These are phyloP conservation scores for Orobanche coerulescens DNA, from an alignment of 257 asterid species.

Conservation along the genomic window DNA sequence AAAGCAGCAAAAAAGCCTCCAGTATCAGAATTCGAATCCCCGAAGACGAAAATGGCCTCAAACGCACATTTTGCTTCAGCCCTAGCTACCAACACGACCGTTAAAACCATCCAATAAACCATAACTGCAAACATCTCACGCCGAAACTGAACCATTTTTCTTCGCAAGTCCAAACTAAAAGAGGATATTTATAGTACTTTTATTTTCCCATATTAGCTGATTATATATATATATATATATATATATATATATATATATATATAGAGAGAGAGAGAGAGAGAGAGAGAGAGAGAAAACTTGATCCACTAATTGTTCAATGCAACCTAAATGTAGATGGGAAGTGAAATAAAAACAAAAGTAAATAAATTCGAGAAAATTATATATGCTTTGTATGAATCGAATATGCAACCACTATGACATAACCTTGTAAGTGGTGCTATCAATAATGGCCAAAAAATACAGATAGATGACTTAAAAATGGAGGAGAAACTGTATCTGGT, in stretches of 20 bases:
- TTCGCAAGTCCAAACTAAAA: not conserved
- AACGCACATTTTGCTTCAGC: constrained; percentile 10
- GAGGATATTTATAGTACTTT: not conserved
- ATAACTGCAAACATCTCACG: not conserved
- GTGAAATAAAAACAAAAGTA: too few relatives aligned
- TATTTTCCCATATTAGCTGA: too few relatives aligned
- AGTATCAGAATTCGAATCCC: constrained; percentile 24
- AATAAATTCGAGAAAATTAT: not conserved
- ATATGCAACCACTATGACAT: constrained; percentile 16
- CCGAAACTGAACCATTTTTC: not conserved
- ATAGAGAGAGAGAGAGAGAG: too few relatives aligned
- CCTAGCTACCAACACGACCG: not conserved
- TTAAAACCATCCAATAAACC: not conserved
- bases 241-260: not conserved
- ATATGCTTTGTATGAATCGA: not conserved
- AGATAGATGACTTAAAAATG: not conserved
- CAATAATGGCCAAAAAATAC: not conserved
- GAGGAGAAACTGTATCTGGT: not conserved
- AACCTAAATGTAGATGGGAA: too few relatives aligned
- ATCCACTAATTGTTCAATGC: too few relatives aligned
- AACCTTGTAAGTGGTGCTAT: not conserved
- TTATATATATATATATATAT: not conserved
- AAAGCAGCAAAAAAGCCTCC: constrained; percentile 14
- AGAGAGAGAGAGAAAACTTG: too few relatives aligned
- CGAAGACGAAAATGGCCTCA: constrained; percentile 20